phyloP scores from a whole-genome alignment of 2,329 filamentous ascomycete species.

The Fusarium sororula region DNA sequence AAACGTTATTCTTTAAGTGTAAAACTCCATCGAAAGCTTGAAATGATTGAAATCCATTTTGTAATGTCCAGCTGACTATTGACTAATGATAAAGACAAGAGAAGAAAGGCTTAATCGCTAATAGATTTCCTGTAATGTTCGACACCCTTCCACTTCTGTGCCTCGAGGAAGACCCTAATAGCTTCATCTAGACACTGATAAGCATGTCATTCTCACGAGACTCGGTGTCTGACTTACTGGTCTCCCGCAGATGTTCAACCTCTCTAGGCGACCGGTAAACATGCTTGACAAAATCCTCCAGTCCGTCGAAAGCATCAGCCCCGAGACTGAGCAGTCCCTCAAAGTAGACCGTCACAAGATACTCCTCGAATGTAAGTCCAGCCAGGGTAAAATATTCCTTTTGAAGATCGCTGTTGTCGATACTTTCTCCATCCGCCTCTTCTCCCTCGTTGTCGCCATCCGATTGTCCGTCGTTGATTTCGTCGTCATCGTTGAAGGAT shows the following conservation, averaged over 20 bases:
- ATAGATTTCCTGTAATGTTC: not conserved
- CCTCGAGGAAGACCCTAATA: not conserved
- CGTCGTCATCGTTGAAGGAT: not conserved
- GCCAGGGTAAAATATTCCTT: not conserved
- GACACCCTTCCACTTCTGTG: not conserved
- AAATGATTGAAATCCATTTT: too few species aligned
- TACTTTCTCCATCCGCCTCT: not conserved
- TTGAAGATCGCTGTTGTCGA: not conserved
- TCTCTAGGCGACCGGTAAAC: not conserved
- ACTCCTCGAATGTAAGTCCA: not conserved
- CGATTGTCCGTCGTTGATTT: not conserved
- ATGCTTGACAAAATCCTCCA: not conserved
- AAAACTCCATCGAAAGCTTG: too few species aligned
- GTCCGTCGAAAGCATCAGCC: not conserved
- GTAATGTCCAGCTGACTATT: too few species aligned
- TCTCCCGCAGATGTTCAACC: not conserved
- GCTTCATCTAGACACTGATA: not conserved
- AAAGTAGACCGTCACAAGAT: not conserved
- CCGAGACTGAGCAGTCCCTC: not conserved
- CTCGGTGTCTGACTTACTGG: not conserved
- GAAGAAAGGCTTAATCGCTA: not conserved
- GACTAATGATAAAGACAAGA: too few species aligned
- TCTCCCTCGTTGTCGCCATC: not conserved
- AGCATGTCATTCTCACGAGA: rapidly evolving
- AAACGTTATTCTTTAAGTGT: too few species aligned